Conservation (phyloP, 495 filamentous ascomycete genomes). For the Thozetella sp. region DNA sequence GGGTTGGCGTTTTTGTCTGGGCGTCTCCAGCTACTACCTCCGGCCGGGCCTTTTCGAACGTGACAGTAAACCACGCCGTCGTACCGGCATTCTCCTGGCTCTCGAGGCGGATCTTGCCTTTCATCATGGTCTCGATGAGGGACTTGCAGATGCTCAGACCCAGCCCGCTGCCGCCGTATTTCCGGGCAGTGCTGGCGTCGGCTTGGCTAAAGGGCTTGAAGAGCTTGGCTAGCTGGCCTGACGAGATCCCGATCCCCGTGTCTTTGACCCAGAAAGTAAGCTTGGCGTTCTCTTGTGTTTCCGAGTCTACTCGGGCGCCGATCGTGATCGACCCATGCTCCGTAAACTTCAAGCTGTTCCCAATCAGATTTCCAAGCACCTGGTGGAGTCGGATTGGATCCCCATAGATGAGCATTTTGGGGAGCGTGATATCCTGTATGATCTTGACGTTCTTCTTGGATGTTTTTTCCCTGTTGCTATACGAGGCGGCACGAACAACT, state of each 20-base stretch:
- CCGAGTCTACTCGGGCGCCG: conserved; percentile 66
- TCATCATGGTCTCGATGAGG: conserved; percentile 88
- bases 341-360: conserved; percentile 94
- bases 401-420: conserved; percentile 79
- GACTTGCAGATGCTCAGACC: conserved; percentile 94
- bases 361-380: conserved; percentile 89
- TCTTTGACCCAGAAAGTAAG: conserved; percentile 86
- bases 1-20: conserved; percentile 28
- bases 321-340: conserved; percentile 84
- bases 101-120: conserved; percentile 80
- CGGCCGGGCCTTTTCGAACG: conserved; percentile 73
- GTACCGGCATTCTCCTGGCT: conserved; percentile 76
- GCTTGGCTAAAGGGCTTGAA: conserved; percentile 93
- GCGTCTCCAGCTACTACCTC: conserved; percentile 52
- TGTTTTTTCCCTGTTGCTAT: conserved; percentile 78
- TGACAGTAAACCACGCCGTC: conserved; percentile 81
- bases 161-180: conserved; percentile 88
- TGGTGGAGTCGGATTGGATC: conserved; percentile 91
- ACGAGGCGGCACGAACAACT: conserved; percentile 82
- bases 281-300: conserved; percentile 68
- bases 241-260: conserved; percentile 86
- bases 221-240: conserved; percentile 77
- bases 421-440: conserved; percentile 75
- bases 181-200: conserved; percentile 82
- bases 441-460: conserved; percentile 58